Conservation (phyloP, 345 rosid genomes). For the Sapria himalayana region DNA sequence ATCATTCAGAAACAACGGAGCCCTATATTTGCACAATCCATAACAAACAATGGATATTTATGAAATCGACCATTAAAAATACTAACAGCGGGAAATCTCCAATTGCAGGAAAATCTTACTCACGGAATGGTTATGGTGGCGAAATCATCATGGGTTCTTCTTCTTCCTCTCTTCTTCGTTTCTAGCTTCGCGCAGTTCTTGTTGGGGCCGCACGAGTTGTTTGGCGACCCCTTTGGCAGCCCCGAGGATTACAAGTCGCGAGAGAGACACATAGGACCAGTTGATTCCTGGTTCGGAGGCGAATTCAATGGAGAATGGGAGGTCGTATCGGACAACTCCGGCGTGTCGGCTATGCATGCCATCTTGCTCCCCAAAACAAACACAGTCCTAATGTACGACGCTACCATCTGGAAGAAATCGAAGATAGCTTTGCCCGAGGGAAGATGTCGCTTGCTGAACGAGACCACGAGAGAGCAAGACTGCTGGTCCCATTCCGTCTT, state of each 20-base stretch:
- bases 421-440: conserved; percentile 12
- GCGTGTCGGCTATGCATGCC: conserved; percentile 78
- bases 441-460: conserved; percentile 20
- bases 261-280: neutral
- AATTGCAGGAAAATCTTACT: too few species aligned
- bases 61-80: too few species aligned
- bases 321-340: conserved; percentile 27
- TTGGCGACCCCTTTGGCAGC: neutral
- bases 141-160: too few species aligned
- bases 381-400: conserved; percentile 49
- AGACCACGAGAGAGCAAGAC: conserved; percentile 18
- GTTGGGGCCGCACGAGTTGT: too few species aligned
- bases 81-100: too few species aligned
- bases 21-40: too few species aligned
- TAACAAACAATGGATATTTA: too few species aligned
- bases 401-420: conserved; percentile 48
- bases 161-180: conserved; percentile 12
- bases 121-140: too few species aligned
- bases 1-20: too few species aligned
- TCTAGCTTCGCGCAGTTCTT: conserved; percentile 2
- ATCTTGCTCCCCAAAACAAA: conserved; percentile 37
- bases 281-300: neutral
- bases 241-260: neutral
- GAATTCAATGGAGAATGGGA: conserved; percentile 40
- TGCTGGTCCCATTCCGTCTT: conserved; percentile 57